Conservation (phyloP, 768 basidiomycete species). For the Lentinula edodes region DNA sequence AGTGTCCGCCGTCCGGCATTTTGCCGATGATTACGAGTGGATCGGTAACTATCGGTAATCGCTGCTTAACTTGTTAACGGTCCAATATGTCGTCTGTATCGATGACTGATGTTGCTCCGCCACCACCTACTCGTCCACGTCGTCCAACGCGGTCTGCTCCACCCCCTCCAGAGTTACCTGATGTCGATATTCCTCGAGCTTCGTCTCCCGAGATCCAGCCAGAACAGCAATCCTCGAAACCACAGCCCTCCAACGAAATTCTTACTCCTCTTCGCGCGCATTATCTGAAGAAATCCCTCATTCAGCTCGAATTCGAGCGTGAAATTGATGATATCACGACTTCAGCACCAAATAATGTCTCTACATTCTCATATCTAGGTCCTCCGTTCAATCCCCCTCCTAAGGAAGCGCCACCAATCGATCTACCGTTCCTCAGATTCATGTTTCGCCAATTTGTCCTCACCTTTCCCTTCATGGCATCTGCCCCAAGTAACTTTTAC, state of each 20-base stretch:
- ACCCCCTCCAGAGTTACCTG: neutral
- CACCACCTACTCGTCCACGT: conserved; percentile 1
- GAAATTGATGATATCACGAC: conserved; percentile 70
- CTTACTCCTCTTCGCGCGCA: conserved; percentile 91
- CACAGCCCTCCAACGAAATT: conserved; percentile 14
- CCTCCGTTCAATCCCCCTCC: conserved; percentile 77
- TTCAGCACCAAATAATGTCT: conserved; percentile 39
- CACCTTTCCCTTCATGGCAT: conserved; percentile 90
- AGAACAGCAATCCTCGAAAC: conserved; percentile 5
- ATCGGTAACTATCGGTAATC: neutral
- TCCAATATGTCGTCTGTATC: neutral
- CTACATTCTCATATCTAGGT: conserved; percentile 83
- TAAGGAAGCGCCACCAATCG: conserved; percentile 48
- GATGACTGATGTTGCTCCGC: neutral
- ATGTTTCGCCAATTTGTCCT: conserved; percentile 90
- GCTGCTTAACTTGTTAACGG: neutral
- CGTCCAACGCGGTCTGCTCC: conserved; percentile 7
- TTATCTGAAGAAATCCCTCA: conserved; percentile 95
- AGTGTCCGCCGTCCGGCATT: neutral
- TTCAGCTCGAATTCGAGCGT: conserved; percentile 77
- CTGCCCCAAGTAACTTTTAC: conserved; percentile 90
- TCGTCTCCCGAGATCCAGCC: conserved; percentile 12
- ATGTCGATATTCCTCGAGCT: neutral
- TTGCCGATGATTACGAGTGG: neutral
- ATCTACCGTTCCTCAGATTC: conserved; percentile 86